Evolutionary conservation across 805 yeast species (phyloP).

Genomic region (Saccharomycopsis synnaedendra): DNA sequence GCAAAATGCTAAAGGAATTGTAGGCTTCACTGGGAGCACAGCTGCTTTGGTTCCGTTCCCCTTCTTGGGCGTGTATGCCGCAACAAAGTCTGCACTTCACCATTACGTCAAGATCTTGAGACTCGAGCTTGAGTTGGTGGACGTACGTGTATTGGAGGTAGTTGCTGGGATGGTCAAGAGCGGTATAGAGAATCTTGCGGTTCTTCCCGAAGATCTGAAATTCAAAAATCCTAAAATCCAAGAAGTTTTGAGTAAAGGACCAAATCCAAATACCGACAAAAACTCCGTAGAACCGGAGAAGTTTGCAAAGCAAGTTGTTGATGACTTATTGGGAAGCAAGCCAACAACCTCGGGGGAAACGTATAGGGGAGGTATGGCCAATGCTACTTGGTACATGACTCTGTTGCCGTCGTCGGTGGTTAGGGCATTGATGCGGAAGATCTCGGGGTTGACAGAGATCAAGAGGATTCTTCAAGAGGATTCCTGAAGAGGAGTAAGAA

Average conservation of each 20-base stretch:
- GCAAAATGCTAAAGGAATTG: slow-evolving; percentile 55
- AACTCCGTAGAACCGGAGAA: slow-evolving; percentile 47
- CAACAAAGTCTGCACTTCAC: slow-evolving; percentile 69
- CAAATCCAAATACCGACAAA: slow-evolving; percentile 24
- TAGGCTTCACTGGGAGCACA: slow-evolving; percentile 66
- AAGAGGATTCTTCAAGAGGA: too few relatives aligned
- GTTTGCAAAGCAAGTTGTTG: slow-evolving; percentile 44
- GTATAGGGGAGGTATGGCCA: not conserved
- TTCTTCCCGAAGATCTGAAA: slow-evolving; percentile 39
- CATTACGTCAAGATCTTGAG: slow-evolving; percentile 54
- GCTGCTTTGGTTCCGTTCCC: slow-evolving; percentile 63
- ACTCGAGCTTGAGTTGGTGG: slow-evolving; percentile 60
- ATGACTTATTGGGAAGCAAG: slow-evolving; percentile 29
- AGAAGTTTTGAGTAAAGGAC: too few relatives aligned
- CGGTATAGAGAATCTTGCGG: slow-evolving; percentile 54
- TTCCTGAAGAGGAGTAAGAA: too few relatives aligned
- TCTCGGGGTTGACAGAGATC: too few relatives aligned
- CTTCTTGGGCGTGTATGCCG: slow-evolving; percentile 52
- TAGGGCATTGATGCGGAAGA: too few relatives aligned
- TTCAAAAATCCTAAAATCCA: not conserved
- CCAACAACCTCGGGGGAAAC: slow-evolving; percentile 4
- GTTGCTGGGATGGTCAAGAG: slow-evolving; percentile 72
- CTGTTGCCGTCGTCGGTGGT: not conserved
- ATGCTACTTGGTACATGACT: not conserved
- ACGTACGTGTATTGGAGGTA: slow-evolving; percentile 56